Evolutionary conservation across 352 stramenopile species (phyloP).

Genomic region (Pythium utonaiense): DNA sequence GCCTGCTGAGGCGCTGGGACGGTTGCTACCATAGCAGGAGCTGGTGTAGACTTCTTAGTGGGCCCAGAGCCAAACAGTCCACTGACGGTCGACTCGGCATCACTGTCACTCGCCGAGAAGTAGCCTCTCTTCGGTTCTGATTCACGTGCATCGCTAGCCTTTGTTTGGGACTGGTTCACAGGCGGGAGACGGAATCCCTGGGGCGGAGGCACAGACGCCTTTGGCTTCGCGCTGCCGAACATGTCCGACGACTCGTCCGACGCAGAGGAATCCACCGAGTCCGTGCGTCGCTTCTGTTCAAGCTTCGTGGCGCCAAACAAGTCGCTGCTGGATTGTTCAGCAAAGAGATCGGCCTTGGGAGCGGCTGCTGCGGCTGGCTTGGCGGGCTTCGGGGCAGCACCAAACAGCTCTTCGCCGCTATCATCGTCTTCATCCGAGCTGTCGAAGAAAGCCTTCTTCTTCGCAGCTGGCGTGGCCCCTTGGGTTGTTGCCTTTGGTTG

Average conservation of each 20-base stretch:
- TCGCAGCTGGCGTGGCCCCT: background rate
- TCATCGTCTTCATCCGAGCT: constrained; percentile 51
- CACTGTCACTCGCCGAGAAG: constrained; percentile 43
- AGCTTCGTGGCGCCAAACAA: constrained; percentile 25
- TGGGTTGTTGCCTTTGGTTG: background rate
- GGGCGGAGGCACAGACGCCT: constrained; percentile 5
- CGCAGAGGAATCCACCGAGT: constrained; percentile 27
- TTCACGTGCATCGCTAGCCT: background rate
- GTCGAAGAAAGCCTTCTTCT: constrained; percentile 47
- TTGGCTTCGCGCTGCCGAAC: constrained; percentile 1
- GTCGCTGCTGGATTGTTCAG: constrained; percentile 33
- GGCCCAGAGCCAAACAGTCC: constrained; percentile 35
- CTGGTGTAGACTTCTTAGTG: background rate
- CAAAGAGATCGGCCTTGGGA: constrained; percentile 38
- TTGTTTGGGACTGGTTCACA: constrained; percentile 1
- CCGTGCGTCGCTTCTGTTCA: constrained; percentile 10
- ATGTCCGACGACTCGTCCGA: constrained; percentile 16
- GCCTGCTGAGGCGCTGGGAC: constrained; percentile 1
- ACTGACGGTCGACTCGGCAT: constrained; percentile 45
- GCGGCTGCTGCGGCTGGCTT: background rate
- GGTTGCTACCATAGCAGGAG: background rate
- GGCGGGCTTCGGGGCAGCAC: constrained; percentile 23
- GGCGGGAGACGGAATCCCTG: constrained; percentile 32
- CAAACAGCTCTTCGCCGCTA: constrained; percentile 60
- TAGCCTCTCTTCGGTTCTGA: constrained; percentile 18